Percentiles rank a stretch among this genome's conserved stretches.
Conservation (phyloP, 768 basidiomycete species). For the Mycena vitilis region DNA sequence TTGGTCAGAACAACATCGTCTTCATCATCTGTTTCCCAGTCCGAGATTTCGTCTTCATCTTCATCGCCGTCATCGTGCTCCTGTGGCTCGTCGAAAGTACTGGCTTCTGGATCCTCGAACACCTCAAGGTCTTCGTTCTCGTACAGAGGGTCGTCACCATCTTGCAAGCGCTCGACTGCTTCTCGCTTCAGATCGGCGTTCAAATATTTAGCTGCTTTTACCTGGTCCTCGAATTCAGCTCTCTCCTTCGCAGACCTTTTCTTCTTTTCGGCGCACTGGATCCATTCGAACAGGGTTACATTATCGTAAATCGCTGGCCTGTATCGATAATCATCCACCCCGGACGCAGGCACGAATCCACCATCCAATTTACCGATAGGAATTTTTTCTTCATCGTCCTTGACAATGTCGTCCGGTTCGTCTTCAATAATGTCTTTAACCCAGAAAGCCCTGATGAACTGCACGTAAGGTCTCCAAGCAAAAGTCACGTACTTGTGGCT, state of each 20-base stretch:
- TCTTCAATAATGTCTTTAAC: background rate
- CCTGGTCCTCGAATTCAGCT: constrained; percentile 9
- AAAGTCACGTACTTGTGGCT: constrained; percentile 44
- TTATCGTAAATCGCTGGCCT: constrained; percentile 23
- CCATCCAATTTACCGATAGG: background rate
- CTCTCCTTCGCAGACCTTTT: background rate
- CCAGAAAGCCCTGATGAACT: background rate
- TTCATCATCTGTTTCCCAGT: background rate
- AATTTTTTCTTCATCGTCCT: background rate
- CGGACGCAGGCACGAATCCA: constrained; percentile 36
- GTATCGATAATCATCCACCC: constrained; percentile 39
- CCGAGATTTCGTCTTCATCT: constrained; percentile 24
- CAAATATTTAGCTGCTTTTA: constrained; percentile 1
- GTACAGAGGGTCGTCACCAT: background rate
- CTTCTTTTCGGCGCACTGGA: constrained; percentile 17
- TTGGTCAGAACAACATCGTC: background rate
- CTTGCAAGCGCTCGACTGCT: background rate
- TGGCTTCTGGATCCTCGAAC: background rate
- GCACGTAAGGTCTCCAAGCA: constrained; percentile 43
- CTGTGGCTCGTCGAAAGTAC: no score
- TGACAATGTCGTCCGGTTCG: background rate
- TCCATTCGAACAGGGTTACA: constrained; percentile 38
- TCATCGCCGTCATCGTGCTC: background rate
- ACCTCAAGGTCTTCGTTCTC: constrained; percentile 8
- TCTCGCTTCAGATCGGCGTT: no score